Base-by-base conservation (phyloP, 2,329 filamentous ascomycete species). In the Pseudocercospora pini-densiflorae region DNA sequence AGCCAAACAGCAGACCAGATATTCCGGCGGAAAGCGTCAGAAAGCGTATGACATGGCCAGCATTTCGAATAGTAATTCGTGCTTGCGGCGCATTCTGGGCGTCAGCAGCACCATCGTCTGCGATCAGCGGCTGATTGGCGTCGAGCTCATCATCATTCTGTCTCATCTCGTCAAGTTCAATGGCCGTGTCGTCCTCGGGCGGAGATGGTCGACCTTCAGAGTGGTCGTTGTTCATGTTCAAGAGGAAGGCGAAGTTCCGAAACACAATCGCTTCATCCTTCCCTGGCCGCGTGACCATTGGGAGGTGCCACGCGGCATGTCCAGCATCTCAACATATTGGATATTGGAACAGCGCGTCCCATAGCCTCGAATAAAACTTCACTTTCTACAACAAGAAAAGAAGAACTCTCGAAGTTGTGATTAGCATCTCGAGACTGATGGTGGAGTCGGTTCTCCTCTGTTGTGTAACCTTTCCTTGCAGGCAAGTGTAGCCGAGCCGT, bases 1-100 rank as follows among this genome's bases (percentile, higher is more conserved):
- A 89, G 63, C 87, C 87, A 77, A 89, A 89, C 16, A 89, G 76
- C 14, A 89, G 76, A 2, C 87, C 87, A 59, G 83, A 85, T 14
- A 89, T 81, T 3, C 86, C 85, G 6, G 87, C 87, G 23, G 86
- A 84, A 53, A 87, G 79, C 0, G 86, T 88, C 59, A 89, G 76
- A 3, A 79, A 78, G 83, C 84, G 88, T 45, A 88, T 83, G 64
- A 88, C 59, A 19, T 68, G 71, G 6, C 61, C 63, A 40, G 67
- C 58, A 51, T 51, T 63, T 45, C 63, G 64, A 7, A 62, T 51
- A 0, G 77, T 75, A 0, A 78, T 53, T 6, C 57, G 62, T 40
- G 51, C 58, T 47, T 49, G 43, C 5, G 6, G 40, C 21, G 12
- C 27, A 1, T 43, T 49, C 12, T 60, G 45, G n/a, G 53, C 24